phyloP scores from a whole-genome alignment of 1,284 basidiomycete genomes.

The Ceratobasidium theobromae region DNA sequence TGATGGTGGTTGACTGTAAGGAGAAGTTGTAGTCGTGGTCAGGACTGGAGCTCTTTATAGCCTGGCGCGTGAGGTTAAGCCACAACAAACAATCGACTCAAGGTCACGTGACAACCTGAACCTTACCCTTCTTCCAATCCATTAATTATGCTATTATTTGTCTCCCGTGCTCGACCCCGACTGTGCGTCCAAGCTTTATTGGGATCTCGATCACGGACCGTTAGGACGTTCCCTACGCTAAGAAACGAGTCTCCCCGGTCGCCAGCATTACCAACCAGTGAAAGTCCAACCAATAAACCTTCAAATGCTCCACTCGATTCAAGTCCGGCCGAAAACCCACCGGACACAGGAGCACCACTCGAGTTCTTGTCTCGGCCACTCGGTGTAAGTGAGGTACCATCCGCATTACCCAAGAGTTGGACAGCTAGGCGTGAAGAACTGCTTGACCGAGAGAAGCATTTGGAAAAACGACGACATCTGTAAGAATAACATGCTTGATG shows the following conservation, averaged over 20 bases:
- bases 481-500: conserved; percentile 43
- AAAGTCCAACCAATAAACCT: neutral
- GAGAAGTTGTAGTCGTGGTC: neutral
- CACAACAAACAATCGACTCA: conserved; percentile 27
- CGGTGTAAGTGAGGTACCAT: conserved; percentile 66
- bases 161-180: neutral
- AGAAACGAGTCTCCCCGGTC: neutral
- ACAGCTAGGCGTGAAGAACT: conserved; percentile 69
- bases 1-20: conserved; percentile 22
- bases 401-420: conserved; percentile 58
- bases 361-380: conserved; percentile 65
- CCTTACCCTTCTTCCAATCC: neutral
- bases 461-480: conserved; percentile 76
- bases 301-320: neutral
- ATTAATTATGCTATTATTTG: conserved; percentile 16
- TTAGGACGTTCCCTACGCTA: neutral
- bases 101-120: conserved; percentile 11
- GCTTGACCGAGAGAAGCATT: conserved; percentile 68
- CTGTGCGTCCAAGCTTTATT: neutral
- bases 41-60: conserved; percentile 22
- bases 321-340: neutral
- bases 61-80: conserved; percentile 14
- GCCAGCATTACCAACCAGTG: neutral
- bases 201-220: neutral
- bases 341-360: conserved; percentile 2